Base-by-base conservation (phyloP, 2,329 filamentous ascomycete species). In the Xylariaceae sp. region DNA sequence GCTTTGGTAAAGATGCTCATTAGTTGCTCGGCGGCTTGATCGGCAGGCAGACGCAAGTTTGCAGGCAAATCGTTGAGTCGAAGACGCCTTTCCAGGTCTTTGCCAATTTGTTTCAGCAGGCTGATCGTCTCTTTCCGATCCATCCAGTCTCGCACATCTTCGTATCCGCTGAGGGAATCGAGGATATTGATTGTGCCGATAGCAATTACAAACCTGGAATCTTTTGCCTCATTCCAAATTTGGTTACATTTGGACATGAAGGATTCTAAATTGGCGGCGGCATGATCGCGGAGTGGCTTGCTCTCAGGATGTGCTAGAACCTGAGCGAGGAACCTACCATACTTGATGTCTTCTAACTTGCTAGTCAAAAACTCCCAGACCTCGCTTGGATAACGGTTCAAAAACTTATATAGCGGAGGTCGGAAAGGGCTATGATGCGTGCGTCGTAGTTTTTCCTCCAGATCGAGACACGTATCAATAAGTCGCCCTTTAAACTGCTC, bases 341-440 rank as follows among this genome's bases (percentile, higher is more conserved):
- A 96, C 54, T 86, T 88, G 63, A 92, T 81, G 45, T 97, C 89
- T 54, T 90, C 88, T 49, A 97, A 76, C 63, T 87, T 89, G 19
- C 81, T 80, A n/a, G 87, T 77, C 58, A 97, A 86, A 63, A 91
- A 87, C 1, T 78, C 73, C 87, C 91, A 95, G 5, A 92, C 84
- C 64, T 99, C 92, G 57, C 88, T 88, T 0, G 94, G 86, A 66
- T 97, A 99, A 53, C 91, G 84, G 69, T 96, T 96, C 56, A 99
- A 80, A 67, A 96, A 99, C 65, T 90, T 90, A 69, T 96, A 91
- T 17, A 99, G 80, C 1, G 94, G 93, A 53, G 86, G 83, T 42
- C 95, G 82, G 78, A 99, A 97, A 0, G 93, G 93, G 63, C 92
- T 97, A 62, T 89, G 87, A 44, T 92, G 87, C 1, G 94, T 99